Conservation (phyloP, 495 filamentous ascomycete genomes). For the Penicillium pulvis region DNA sequence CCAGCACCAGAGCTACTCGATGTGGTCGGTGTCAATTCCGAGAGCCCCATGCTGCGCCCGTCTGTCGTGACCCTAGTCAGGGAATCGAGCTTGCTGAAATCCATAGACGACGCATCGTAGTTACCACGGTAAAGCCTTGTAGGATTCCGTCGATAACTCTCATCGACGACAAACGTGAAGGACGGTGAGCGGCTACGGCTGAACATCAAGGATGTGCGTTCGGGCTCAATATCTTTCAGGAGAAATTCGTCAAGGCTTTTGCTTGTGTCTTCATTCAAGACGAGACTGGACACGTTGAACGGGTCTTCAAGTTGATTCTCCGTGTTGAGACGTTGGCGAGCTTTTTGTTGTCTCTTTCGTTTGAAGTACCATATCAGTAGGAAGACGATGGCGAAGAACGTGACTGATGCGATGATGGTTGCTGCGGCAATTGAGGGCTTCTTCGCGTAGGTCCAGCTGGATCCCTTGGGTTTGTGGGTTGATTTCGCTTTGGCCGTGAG, state of each 20-base stretch:
- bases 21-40: slow-evolving; percentile 3
- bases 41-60: slow-evolving; percentile 5
- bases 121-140: slow-evolving; percentile 9
- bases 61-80: slow-evolving; percentile 16
- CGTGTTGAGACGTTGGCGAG: slow-evolving; percentile 1
- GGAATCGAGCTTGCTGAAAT: slow-evolving; percentile 14
- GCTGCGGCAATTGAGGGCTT: slow-evolving; percentile 16
- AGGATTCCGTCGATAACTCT: slow-evolving; percentile 10
- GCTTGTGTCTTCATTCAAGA: slow-evolving; percentile 23
- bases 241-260: slow-evolving; percentile 24
- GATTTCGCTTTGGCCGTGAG: neutral
- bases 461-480: neutral
- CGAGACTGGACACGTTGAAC: slow-evolving; percentile 22
- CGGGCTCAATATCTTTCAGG: slow-evolving; percentile 26
- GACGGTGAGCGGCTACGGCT: slow-evolving; percentile 30
- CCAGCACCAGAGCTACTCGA: neutral
- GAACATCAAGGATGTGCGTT: slow-evolving; percentile 34
- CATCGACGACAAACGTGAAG: slow-evolving; percentile 24
- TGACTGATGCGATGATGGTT: slow-evolving; percentile 11
- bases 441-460: slow-evolving; percentile 1
- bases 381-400: slow-evolving; percentile 10
- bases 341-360: slow-evolving; percentile 3
- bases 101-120: slow-evolving; percentile 13
- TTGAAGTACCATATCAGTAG: slow-evolving; percentile 16
- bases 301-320: slow-evolving; percentile 11